Evolutionary conservation across 192 early-diverging fungal species (phyloP), one percentile per base, ranked within the genome.

Genomic region (Coemansia biformis): DNA sequence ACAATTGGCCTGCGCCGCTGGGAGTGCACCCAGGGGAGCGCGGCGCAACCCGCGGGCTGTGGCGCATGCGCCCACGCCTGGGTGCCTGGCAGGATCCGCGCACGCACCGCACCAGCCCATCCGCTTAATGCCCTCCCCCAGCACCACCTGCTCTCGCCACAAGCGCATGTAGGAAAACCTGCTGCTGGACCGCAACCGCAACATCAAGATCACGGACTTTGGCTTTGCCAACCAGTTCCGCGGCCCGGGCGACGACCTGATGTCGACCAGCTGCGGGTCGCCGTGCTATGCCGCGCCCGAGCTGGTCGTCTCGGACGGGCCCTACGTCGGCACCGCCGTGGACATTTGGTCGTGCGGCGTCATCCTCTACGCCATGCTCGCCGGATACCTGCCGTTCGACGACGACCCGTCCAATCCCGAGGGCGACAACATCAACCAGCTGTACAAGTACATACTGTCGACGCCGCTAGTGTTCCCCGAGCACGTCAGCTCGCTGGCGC

Each of bases 261-360:
- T 99, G 81, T 76, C 86, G 5, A 99, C 96, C 7, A 89, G 86
- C 28, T 99, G 96, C 64, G 96, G 96, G 12, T 93, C 91, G 46
- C 96, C 96, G 18, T 97, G 94, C 65, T 99, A 99, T 65, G 96
- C 96, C 3, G 96, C 96, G 7, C 96, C 96, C 2, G 96, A 99
- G 67, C 81, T 99, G 14, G 96, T 99, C n/a, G 85, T 99, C 30
- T 89, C 83, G 39, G 93, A 99, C 51, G 92, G 91, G 22, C 80
- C 89, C 5, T 99, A 99, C 64, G 91, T 93, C 2, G 96, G 94
- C 16, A 88, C 89, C 11, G 87, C 89, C 5, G 94, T 93, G 1
- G 96, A 99, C 69, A 93, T 97, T 48, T 99, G 96, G 96, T 90
- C 86, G 39, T 97, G 93, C 65, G 96, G 96, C 39, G 96, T 99